Percentiles rank a stretch among this genome's conserved stretches.
These are phyloP conservation scores for Halophytophthora batemanensis DNA, from an alignment of 352 stramenopile genomes.

Conservation along the genomic window DNA sequence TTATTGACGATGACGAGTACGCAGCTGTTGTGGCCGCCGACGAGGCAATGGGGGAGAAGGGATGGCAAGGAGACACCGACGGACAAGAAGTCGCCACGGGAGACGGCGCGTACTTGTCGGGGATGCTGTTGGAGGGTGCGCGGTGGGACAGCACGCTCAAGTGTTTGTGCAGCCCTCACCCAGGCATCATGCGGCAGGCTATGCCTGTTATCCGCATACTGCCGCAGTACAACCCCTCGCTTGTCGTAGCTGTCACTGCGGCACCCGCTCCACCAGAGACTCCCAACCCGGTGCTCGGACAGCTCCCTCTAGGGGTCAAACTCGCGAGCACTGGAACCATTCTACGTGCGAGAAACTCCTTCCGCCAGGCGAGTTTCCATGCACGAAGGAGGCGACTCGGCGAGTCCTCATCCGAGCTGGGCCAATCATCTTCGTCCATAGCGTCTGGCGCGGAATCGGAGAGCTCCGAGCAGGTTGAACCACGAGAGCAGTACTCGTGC, in stretches of 20 bases:
- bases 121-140: slow-evolving; percentile 66
- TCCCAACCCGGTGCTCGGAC: neutral
- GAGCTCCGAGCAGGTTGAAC: neutral
- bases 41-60: neutral
- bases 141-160: slow-evolving; percentile 54
- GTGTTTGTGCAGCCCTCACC: slow-evolving; percentile 47
- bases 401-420: neutral
- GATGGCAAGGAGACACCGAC: slow-evolving; percentile 5
- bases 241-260: neutral
- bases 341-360: neutral
- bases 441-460: neutral
- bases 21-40: slow-evolving; percentile 1
- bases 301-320: neutral
- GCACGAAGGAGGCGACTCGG: neutral
- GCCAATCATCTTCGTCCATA: neutral
- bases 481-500: slow-evolving; percentile 67
- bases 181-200: slow-evolving; percentile 57
- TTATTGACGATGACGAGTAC: slow-evolving; percentile 44
- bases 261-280: neutral
- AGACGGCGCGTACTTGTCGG: slow-evolving; percentile 58
- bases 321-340: neutral
- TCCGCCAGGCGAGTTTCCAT: slow-evolving; percentile 1
- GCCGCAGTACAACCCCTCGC: slow-evolving; percentile 30
- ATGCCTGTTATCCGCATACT: slow-evolving; percentile 89
- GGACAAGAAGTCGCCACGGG: neutral